A percentile compares a stretch with the other conserved stretches of the same genome.
phyloP scores from a whole-genome alignment of 352 stramenopile genomes.

The Pythium pyrilobum region DNA sequence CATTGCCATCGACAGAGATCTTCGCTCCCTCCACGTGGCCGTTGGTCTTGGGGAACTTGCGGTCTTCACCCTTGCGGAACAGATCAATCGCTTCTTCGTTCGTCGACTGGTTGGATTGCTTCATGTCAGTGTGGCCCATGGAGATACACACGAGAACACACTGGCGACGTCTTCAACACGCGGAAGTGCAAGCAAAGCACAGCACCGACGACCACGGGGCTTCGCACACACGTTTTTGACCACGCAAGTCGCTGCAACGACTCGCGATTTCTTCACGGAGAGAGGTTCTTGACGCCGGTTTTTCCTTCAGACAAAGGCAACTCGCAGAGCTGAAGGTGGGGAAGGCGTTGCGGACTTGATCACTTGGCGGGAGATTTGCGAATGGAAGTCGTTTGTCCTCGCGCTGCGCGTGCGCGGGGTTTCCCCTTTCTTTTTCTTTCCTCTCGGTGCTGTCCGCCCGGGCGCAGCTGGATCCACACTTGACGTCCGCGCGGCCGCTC shows the following conservation, averaged over 20 bases:
- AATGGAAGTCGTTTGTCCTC: slow-evolving; percentile 5
- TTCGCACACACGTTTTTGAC: slow-evolving; percentile 5
- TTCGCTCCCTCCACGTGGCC: neutral
- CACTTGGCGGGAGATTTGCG: slow-evolving; percentile 11
- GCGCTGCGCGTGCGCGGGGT: neutral
- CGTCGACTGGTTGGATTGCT: slow-evolving; percentile 20
- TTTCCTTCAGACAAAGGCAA: neutral
- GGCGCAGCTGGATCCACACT: neutral
- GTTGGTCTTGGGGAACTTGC: slow-evolving; percentile 4
- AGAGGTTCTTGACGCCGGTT: no score
- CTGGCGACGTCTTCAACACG: neutral
- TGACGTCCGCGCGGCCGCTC: slow-evolving; percentile 1
- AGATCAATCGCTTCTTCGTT: slow-evolving; percentile 10
- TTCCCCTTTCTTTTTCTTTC: no score
- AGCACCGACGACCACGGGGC: no score
- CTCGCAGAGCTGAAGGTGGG: neutral
- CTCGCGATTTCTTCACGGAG: no score
- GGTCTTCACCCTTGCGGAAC: neutral
- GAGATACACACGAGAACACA: slow-evolving; percentile 10
- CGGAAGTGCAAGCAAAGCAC: neutral
- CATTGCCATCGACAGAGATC: neutral
- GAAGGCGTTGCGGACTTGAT: neutral
- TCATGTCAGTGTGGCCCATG: slow-evolving; percentile 24
- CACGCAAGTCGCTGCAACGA: neutral
- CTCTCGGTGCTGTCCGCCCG: neutral